phyloP scores from a whole-genome alignment of 1,284 basidiomycete species.

The Bondarzewia mesenterica region DNA sequence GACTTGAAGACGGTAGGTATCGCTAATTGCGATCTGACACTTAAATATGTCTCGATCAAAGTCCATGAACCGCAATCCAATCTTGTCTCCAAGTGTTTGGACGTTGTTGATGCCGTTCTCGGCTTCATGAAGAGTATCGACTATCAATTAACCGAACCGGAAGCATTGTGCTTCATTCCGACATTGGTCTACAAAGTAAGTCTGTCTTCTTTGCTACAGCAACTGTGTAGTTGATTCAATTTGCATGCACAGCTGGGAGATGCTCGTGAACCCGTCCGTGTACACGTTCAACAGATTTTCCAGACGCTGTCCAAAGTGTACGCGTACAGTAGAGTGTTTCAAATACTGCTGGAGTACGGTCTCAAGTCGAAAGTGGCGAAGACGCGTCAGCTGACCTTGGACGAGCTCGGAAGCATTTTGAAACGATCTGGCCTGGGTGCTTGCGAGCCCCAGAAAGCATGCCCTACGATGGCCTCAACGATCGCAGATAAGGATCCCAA shows the following conservation, averaged over 20 bases:
- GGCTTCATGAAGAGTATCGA: constrained; percentile 63
- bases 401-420: constrained; percentile 73
- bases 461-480: constrained; percentile 73
- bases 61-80: constrained; percentile 93
- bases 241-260: constrained; percentile 57
- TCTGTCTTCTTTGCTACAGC: not conserved
- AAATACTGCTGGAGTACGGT: constrained; percentile 80
- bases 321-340: constrained; percentile 86
- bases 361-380: constrained; percentile 86
- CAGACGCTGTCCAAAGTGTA: constrained; percentile 74
- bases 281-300: constrained; percentile 65
- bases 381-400: constrained; percentile 78
- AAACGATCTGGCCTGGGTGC: constrained; percentile 80
- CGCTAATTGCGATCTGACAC: constrained; percentile 85
- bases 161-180: constrained; percentile 85
- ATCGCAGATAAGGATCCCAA: constrained; percentile 85
- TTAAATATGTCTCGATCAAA: constrained; percentile 93
- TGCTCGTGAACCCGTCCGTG: constrained; percentile 67
- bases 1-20: constrained; percentile 67
- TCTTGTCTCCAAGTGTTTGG: constrained; percentile 82
- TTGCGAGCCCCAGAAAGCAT: constrained; percentile 73
- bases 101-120: constrained; percentile 78
- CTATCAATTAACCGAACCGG: constrained; percentile 82
- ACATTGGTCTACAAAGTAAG: constrained; percentile 86
- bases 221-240: not conserved